These are phyloP conservation scores for Albifimbria verrucaria DNA, from an alignment of 2,329 filamentous ascomycete species.

Conservation along the genomic window DNA sequence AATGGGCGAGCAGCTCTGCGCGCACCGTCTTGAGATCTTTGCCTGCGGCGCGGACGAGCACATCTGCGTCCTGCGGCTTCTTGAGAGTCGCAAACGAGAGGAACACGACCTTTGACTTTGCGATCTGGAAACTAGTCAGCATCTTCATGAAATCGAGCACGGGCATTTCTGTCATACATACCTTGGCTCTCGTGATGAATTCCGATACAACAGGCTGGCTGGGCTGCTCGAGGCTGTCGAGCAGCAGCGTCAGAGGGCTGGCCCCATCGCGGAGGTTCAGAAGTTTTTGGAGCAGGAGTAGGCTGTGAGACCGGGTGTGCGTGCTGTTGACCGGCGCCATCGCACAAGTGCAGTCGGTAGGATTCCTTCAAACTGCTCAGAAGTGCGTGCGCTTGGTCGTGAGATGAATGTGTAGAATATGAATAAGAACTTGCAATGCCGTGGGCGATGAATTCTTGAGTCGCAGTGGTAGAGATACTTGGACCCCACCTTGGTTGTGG, in stretches of 20 bases:
- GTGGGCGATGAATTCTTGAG: no score
- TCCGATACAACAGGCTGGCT: slow-evolving; percentile 68
- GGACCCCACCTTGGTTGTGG: no score
- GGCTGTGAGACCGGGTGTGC: slow-evolving; percentile 78
- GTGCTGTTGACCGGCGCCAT: slow-evolving; percentile 57
- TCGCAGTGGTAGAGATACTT: no score
- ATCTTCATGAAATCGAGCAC: neutral
- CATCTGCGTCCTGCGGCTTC: slow-evolving; percentile 61
- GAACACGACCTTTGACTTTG: slow-evolving; percentile 69
- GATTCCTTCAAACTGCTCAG: no score
- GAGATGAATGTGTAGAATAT: no score
- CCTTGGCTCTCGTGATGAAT: slow-evolving; percentile 73
- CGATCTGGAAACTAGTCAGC: slow-evolving; percentile 34
- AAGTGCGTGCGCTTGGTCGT: no score
- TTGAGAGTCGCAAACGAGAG: slow-evolving; percentile 74
- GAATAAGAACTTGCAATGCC: no score
- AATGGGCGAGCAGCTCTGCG: slow-evolving; percentile 56
- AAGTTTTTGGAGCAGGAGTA: slow-evolving; percentile 79
- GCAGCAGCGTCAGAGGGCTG: slow-evolving; percentile 80
- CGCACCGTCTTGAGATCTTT: slow-evolving; percentile 55
- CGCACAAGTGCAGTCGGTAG: no score
- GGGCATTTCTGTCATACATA: slow-evolving; percentile 27
- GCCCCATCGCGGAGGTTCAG: slow-evolving; percentile 74
- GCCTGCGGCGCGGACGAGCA: slow-evolving; percentile 63
- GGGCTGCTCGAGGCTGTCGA: slow-evolving; percentile 83